Evolutionary conservation across 495 filamentous ascomycete genomes (phyloP).

Genomic region (Hypoxylon subgilvum): DNA sequence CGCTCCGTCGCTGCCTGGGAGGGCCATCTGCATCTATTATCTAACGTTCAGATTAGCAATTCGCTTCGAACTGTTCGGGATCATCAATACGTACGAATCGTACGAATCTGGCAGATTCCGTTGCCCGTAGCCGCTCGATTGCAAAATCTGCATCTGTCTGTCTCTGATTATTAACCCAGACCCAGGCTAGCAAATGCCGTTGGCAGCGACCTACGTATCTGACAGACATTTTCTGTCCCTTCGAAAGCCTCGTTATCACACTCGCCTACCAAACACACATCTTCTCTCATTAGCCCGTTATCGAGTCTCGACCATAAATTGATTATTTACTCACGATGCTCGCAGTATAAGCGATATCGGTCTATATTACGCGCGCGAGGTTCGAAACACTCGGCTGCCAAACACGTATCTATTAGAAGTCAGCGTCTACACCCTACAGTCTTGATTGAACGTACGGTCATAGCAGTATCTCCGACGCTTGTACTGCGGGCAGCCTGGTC

Average conservation of each 20-base stretch:
- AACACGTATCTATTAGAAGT: slow-evolving; percentile 20
- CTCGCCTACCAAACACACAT: not conserved
- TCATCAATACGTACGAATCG: not conserved
- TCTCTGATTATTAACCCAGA: not conserved
- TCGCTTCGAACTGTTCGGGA: not conserved
- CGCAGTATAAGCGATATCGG: slow-evolving; percentile 39
- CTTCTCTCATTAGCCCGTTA: slow-evolving; percentile 7
- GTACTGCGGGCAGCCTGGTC: slow-evolving; percentile 30
- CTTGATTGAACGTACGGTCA: slow-evolving; percentile 25
- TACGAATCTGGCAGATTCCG: slow-evolving; percentile 1
- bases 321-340: slow-evolving; percentile 30
- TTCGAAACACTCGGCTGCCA: not conserved
- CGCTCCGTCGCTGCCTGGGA: no score
- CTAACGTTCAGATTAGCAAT: slow-evolving; percentile 20
- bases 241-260: not conserved
- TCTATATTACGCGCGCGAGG: slow-evolving; percentile 18
- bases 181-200: not conserved
- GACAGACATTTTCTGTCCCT: not conserved
- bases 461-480: slow-evolving; percentile 29
- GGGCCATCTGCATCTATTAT: slow-evolving; percentile 37
- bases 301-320: not conserved
- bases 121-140: not conserved
- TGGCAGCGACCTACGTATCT: slow-evolving; percentile 5
- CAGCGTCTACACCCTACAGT: not conserved
- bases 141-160: not conserved